Conservation (phyloP, 345 rosid genomes). For the Dipteronia sinensis region DNA sequence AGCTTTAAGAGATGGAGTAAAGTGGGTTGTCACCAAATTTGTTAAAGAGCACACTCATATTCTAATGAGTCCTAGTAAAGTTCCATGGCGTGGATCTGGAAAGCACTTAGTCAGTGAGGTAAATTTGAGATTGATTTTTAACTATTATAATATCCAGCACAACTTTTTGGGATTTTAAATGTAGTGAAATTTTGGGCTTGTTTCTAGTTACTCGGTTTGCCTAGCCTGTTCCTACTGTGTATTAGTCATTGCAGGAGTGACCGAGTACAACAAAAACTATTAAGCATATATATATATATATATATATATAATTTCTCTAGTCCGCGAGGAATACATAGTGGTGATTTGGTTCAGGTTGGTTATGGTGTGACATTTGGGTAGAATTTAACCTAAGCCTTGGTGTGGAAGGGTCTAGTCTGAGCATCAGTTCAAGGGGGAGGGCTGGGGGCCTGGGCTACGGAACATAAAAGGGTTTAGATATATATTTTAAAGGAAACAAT, state of each 20-base stretch:
- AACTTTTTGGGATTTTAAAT: background rate
- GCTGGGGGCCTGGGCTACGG: background rate
- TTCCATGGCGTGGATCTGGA: conserved; percentile 22
- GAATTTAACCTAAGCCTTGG: no score
- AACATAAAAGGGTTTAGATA: background rate
- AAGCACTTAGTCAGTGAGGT: conserved; percentile 21
- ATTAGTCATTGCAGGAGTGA: background rate
- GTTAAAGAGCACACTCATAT: conserved; percentile 23
- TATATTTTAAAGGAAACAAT: no score
- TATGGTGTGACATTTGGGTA: background rate
- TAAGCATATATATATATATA: no score
- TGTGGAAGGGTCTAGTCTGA: background rate
- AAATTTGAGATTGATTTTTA: background rate
- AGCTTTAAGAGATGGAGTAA: conserved; percentile 18
- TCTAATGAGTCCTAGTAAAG: conserved; percentile 18
- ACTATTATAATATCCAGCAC: background rate
- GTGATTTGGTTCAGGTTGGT: background rate
- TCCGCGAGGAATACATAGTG: background rate
- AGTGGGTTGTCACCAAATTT: conserved; percentile 24
- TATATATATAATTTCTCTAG: background rate
- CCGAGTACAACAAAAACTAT: background rate
- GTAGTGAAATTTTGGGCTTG: background rate
- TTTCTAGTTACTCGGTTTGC: background rate
- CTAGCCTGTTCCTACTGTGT: background rate
- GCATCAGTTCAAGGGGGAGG: background rate